phyloP scores from a whole-genome alignment of 176 grass and related monocot species.

The Chloris gayana region DNA sequence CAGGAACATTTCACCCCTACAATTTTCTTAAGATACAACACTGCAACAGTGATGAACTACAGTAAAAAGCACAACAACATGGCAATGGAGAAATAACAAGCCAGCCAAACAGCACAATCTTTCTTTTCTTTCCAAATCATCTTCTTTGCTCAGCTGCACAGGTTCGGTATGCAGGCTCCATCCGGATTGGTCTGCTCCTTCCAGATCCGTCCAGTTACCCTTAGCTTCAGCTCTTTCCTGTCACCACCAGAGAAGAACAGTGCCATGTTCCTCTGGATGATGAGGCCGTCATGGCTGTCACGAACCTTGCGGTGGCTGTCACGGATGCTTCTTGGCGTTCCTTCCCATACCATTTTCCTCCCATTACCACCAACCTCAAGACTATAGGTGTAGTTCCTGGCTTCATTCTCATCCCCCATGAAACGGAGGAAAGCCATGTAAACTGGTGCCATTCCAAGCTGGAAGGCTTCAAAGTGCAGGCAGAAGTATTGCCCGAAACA shows the following conservation, averaged over 20 bases:
- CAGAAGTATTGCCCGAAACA: conserved; percentile 96
- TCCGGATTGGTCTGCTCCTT: conserved; percentile 70
- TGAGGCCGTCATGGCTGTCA: conserved; percentile 83
- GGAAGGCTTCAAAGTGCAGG: conserved; percentile 90
- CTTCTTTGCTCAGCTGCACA: conserved; percentile 61
- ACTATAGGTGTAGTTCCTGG: conserved; percentile 80
- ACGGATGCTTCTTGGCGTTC: conserved; percentile 77
- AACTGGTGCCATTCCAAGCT: conserved; percentile 79
- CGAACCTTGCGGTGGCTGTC: conserved; percentile 84
- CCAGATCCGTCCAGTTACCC: conserved; percentile 78
- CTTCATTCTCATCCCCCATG: conserved; percentile 92
- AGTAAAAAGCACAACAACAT: conserved; percentile 36
- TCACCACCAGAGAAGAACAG: conserved; percentile 78
- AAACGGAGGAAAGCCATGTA: conserved; percentile 95
- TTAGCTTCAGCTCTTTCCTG: conserved; percentile 72
- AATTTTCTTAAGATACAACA: conserved; percentile 35
- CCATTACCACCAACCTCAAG: conserved; percentile 75
- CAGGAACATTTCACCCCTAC: conserved; percentile 48
- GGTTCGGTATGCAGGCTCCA: conserved; percentile 68
- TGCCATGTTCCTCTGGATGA: conserved; percentile 94
- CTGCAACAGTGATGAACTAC: conserved; percentile 34
- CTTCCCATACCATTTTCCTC: conserved; percentile 90
- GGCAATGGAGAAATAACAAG: conserved; percentile 46
- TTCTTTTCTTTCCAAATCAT: not conserved
- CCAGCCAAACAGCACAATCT: conserved; percentile 46